Base-by-base conservation (phyloP, 2,329 filamentous ascomycete genomes). In the Colletotrichum orchidophilum region DNA sequence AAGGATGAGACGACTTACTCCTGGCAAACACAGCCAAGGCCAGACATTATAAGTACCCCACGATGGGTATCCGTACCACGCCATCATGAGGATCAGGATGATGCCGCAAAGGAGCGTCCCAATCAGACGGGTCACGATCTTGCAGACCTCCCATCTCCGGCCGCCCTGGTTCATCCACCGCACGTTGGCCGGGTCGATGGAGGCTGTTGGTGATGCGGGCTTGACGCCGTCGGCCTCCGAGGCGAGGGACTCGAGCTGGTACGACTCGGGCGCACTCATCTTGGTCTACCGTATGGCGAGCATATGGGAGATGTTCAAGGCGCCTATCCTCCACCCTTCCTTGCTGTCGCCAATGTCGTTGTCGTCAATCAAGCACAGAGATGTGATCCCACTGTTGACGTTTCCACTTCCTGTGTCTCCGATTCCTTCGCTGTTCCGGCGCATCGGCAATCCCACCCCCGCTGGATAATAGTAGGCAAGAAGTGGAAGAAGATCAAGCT, bases 71-170 rank as follows among this genome's bases (percentile, higher is more conserved):
- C 52, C 26, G 21, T 60, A 58, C 59, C 60, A 73, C 11, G 35
- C 39, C 12, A 73, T 11, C 21, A 26, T 33, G 9, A 71, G 53
- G 27, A 73, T 52, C 50, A 75, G 29, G 21, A 75, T 61, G 35
- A 63, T 54, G 31, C 74, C 39, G 59, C 72, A 62, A 9, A 75
- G 15, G 6, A 63, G 24, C 31, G 75, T 58, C 49, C 67, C 63
- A 26, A 75, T 11, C 26, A 69, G 31, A 52, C 77, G 76, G 9
- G 76, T 29, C 27, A 77, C 52, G 26, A 78, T 64, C 66, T 76
- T 77, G 64, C 71, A 61, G 52, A 75, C 61, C 49, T 76, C 72
- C 76, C 77, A 78, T 12, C 59, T 33, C 54, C 61, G 68, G 29
- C 57, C 68, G 53, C 66, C 59, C 33, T 67, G 58, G 50, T 67